Base-by-base conservation (phyloP, 805 yeast genomes). In the Teunomyces aglyptinius region DNA sequence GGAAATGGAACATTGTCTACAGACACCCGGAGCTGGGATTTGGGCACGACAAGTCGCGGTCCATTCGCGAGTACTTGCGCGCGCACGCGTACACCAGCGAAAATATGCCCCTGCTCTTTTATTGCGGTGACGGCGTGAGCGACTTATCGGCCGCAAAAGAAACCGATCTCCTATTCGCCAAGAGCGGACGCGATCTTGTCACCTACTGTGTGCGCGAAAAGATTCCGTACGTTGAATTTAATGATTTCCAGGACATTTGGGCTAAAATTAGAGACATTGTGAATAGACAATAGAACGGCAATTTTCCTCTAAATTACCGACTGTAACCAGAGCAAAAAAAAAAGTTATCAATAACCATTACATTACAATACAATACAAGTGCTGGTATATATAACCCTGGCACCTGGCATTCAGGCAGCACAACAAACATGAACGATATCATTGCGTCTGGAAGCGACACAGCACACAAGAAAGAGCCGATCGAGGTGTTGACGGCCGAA, bases 81-180 rank as follows among this genome's bases (percentile, higher is more conserved):
- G 45, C 50, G 7, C 60, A 69, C 46, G 66, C 66, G 12, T 63
- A 65, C 49, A 41, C 38, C 12, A 40, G 58, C 46, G 55, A 45
- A 61, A 64, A 58, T 36, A 45, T 49, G 41, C 96, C 96, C 12
- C 71, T 74, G 33, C 76, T 89, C 56, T 89, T 92, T 64, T 94
- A 94, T 73, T 88, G 96, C 60, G 99, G 99, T 49, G 99, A 94
- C 65, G 99, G 99, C 53, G 97, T 94, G 27, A 85, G 95, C 39
- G 99, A 94, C 66, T 74, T 94, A 56, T 81, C 89, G 48, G 99
- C 99, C 19, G 97, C 98, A 19, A 85, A 86, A 61, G 97, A 94
- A 67, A 90, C 99, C 34, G 92, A 94, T 65, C 74, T 92, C 55
- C 71, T 94, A 54, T 94, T 92, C 67, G 99, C 99, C 39, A 92